Base-by-base conservation (phyloP, 1,284 basidiomycete genomes). In the Rhodotorula mucilaginosa region DNA sequence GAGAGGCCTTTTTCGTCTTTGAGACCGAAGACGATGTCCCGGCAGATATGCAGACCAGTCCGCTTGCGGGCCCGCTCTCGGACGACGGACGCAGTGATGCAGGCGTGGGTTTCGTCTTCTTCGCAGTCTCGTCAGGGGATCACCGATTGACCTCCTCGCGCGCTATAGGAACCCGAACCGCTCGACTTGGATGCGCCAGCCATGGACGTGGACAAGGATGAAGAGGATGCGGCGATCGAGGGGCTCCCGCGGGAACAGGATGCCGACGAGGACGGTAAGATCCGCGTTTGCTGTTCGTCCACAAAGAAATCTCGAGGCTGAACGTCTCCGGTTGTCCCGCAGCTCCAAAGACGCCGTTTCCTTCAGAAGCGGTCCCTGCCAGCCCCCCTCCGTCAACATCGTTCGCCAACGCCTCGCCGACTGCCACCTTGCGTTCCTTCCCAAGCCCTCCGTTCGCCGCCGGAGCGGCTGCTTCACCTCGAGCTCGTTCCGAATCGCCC, bases 1-100 rank as follows among this genome's bases (percentile, higher is more conserved):
- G 97, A 26, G 97, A 99, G 83, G 97, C 96, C 0, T 99, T 99
- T 85, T 99, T 99, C 79, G 91, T 99, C 54, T 92, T 99, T 77
- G 95, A 99, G 82, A 97, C 96, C 2, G 93, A 97, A 59, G 91
- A 90, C 64, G 91, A 95, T 74, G 89, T 99, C 48, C 96, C 97
- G 2, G 90, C 88, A 60, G 92, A 95, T 79, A 87, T 99, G 70
- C 90, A 96, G 76, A 99, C 97, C 0, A 93, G 91, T 82, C 97
- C 97, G 31, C 58, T 79, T 4, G 64, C 70, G 21, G 72, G 71
- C 34, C 76, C 77, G 3, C 57, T 78, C 3, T 61, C 64, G 54
- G 76, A 78, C 59, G 75, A 73, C 44, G 71, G 70, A 2, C 31
- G 51, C 8, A 64, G 62, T 13, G 70, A 72, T 21, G 57, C 19